These are phyloP conservation scores for Ceratopteris richardii DNA, from an alignment of 75 land plant species.

Conservation along the genomic window DNA sequence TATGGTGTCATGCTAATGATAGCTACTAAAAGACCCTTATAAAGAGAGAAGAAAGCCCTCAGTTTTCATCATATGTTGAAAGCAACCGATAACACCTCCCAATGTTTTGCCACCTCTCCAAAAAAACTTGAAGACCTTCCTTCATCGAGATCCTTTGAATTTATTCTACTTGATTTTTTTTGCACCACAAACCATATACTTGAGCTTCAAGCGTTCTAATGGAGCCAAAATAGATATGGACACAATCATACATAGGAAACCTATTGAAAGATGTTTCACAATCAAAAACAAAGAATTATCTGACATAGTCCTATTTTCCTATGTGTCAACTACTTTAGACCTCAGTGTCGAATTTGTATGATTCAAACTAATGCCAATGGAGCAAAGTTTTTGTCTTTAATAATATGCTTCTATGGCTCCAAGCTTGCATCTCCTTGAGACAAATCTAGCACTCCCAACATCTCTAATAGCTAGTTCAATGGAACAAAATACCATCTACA, in stretches of 20 bases:
- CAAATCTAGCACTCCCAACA: neutral
- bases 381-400: neutral
- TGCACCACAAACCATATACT: constrained; percentile 81
- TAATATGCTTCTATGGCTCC: neutral
- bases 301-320: neutral
- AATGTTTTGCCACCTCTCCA: no score
- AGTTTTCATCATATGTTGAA: constrained; percentile 56
- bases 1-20: constrained; percentile 69
- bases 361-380: neutral
- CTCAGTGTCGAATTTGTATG: neutral
- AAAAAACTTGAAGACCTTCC: constrained; percentile 73
- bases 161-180: constrained; percentile 42
- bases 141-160: constrained; percentile 45
- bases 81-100: no score
- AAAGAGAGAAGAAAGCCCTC: constrained; percentile 66
- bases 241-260: constrained; percentile 76
- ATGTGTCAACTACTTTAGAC: neutral
- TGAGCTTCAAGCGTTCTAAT: constrained; percentile 80
- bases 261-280: constrained; percentile 75
- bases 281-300: constrained; percentile 38
- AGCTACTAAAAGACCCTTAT: constrained; percentile 62
- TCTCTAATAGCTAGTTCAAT: neutral
- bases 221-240: constrained; percentile 87
- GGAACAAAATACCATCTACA: neutral
- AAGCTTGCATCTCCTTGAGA: neutral